These are phyloP conservation scores for Aphanomyces euteiches DNA, from an alignment of 352 stramenopile species.

Conservation along the genomic window DNA sequence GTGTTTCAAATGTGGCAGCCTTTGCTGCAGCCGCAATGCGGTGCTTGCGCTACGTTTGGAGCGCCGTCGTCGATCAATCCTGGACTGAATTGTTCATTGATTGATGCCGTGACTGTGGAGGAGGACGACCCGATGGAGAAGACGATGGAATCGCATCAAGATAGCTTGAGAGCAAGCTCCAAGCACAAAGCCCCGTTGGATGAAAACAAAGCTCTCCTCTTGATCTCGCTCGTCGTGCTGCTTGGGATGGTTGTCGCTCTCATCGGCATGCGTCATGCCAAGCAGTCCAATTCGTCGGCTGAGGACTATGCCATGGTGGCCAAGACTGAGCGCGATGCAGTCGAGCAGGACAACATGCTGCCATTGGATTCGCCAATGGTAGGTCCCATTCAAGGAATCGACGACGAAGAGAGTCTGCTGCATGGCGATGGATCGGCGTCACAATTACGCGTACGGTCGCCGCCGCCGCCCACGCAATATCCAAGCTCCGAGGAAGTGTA, in stretches of 20 bases:
- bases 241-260: slow-evolving; percentile 19
- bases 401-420: slow-evolving; percentile 6
- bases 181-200: not conserved
- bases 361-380: slow-evolving; percentile 1
- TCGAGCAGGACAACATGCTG: slow-evolving; percentile 1
- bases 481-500: slow-evolving; percentile 23
- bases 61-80: not conserved
- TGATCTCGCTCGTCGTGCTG: slow-evolving; percentile 13
- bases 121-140: not conserved
- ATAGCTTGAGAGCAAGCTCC: not conserved
- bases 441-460: slow-evolving; percentile 7
- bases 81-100: not conserved
- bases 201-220: slow-evolving; percentile 19
- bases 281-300: not conserved
- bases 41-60: slow-evolving; percentile 50
- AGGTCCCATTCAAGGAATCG: not conserved
- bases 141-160: not conserved
- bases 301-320: slow-evolving; percentile 18
- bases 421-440: not conserved
- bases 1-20: slow-evolving; percentile 42
- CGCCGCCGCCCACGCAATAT: not conserved
- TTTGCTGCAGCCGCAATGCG: slow-evolving; percentile 49
- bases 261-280: slow-evolving; percentile 17
- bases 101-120: not conserved
- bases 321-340: not conserved